These are phyloP conservation scores for Bretziella fagacearum DNA, from an alignment of 2,329 filamentous ascomycete species.

Conservation along the genomic window DNA sequence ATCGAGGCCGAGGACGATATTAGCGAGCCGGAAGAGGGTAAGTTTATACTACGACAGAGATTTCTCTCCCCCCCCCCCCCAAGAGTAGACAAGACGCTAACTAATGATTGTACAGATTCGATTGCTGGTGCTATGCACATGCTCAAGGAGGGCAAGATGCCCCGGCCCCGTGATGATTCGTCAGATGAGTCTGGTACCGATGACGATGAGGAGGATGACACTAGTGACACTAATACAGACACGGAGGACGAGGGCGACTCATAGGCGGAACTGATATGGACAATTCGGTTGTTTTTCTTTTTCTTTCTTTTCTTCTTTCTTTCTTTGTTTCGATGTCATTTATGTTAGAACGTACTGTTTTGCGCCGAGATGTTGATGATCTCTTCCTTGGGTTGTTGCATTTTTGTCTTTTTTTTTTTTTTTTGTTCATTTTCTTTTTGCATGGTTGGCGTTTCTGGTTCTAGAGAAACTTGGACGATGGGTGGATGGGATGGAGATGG, in stretches of 20 bases:
- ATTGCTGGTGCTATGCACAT: constrained; percentile 82
- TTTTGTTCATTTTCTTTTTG: neutral
- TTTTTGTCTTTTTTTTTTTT: neutral
- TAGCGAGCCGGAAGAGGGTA: constrained; percentile 94
- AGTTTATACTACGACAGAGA: too few species aligned
- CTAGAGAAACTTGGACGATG: too few species aligned
- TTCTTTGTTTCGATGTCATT: constrained; percentile 1
- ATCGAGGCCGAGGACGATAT: constrained; percentile 85
- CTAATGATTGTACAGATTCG: constrained; percentile 45
- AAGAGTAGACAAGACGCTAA: neutral
- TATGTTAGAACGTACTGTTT: neutral
- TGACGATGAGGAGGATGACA: constrained; percentile 52
- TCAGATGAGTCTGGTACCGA: constrained; percentile 68
- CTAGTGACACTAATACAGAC: constrained; percentile 51
- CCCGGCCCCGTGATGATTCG: constrained; percentile 33
- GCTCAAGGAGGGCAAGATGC: constrained; percentile 52
- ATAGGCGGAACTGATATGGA: too few species aligned
- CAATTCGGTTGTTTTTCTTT: constrained; percentile 9
- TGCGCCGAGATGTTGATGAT: neutral
- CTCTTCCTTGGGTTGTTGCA: neutral
- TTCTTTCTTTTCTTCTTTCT: constrained; percentile 6
- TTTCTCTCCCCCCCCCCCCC: neutral
- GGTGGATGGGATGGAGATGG: too few species aligned
- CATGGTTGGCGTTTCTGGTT: constrained; percentile 2
- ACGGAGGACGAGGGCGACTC: constrained; percentile 38